phyloP scores from a whole-genome alignment of 345 rosid species.

The Syzygium oleosum region DNA sequence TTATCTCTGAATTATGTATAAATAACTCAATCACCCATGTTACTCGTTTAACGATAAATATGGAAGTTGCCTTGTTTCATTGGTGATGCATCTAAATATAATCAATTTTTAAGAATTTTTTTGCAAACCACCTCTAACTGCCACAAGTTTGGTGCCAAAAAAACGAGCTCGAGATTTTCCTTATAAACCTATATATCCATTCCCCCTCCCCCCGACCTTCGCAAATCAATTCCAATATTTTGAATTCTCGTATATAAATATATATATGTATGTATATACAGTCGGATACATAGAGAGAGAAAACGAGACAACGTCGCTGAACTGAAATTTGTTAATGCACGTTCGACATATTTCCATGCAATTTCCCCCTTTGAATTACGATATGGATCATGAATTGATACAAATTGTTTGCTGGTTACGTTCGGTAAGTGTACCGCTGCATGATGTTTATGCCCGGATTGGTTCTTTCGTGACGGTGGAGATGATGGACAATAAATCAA shows the following conservation, averaged over 20 bases:
- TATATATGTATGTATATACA: neutral
- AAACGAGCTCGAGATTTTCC: neutral
- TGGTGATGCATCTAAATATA: neutral
- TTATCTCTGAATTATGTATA: neutral
- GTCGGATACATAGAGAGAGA: neutral
- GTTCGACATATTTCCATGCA: no score
- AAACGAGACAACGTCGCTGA: no score
- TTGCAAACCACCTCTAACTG: neutral
- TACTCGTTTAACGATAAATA: neutral
- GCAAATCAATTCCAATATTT: neutral
- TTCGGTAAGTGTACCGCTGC: no score
- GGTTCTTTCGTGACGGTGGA: no score
- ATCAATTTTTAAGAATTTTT: neutral
- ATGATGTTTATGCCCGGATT: no score
- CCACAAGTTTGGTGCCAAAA: neutral
- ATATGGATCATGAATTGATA: no score
- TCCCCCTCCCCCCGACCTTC: neutral
- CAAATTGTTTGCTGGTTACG: no score
- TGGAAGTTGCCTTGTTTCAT: rapidly evolving
- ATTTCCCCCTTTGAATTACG: no score
- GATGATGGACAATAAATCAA: no score
- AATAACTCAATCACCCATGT: neutral
- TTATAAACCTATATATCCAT: neutral
- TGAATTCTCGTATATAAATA: neutral
- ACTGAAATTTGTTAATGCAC: no score